Percentiles rank a stretch among this genome's conserved stretches.
Evolutionary conservation across 306 rosid species (phyloP).

Genomic region (Myrica gale): DNA sequence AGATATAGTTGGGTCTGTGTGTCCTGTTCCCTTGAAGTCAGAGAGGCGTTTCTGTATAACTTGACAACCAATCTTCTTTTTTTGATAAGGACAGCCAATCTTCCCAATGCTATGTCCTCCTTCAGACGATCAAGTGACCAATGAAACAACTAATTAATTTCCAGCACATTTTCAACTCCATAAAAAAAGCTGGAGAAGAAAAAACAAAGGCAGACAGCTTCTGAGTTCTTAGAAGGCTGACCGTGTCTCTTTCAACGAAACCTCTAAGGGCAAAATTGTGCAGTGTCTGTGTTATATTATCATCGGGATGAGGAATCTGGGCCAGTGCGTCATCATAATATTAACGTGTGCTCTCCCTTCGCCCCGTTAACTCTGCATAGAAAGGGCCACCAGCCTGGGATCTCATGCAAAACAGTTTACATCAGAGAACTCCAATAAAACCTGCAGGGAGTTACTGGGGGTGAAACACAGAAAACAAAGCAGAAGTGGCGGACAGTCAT

Average conservation of each 20-base stretch:
- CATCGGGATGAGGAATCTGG: conserved; percentile 73
- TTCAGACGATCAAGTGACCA: conserved; percentile 36
- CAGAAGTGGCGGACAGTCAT: not conserved
- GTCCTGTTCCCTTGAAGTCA: conserved; percentile 67
- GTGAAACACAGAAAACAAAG: not conserved
- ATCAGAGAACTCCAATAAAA: conserved; percentile 3
- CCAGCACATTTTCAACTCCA: conserved; percentile 4
- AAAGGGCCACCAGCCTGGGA: conserved; percentile 84
- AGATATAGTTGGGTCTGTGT: conserved; percentile 64
- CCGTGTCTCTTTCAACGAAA: conserved; percentile 74
- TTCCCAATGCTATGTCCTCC: conserved; percentile 87
- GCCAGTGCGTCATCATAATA: conserved; percentile 53
- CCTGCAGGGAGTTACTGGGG: too few relatives aligned
- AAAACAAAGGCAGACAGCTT: not conserved
- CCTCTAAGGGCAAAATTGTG: conserved; percentile 61
- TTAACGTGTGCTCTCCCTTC: conserved; percentile 63
- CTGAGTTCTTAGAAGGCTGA: conserved; percentile 71
- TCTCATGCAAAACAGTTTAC: not conserved
- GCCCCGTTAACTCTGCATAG: conserved; percentile 71
- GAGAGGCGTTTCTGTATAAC: conserved; percentile 57
- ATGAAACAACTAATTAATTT: conserved; percentile 6
- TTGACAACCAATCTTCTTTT: too few relatives aligned
- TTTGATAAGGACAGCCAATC: conserved; percentile 72
- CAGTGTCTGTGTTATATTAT: conserved; percentile 53
- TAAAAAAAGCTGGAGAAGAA: not conserved